Percentiles rank a stretch among this genome's conserved stretches.
phyloP scores from a whole-genome alignment of 1,284 basidiomycete species.

The Serendipita sp. region DNA sequence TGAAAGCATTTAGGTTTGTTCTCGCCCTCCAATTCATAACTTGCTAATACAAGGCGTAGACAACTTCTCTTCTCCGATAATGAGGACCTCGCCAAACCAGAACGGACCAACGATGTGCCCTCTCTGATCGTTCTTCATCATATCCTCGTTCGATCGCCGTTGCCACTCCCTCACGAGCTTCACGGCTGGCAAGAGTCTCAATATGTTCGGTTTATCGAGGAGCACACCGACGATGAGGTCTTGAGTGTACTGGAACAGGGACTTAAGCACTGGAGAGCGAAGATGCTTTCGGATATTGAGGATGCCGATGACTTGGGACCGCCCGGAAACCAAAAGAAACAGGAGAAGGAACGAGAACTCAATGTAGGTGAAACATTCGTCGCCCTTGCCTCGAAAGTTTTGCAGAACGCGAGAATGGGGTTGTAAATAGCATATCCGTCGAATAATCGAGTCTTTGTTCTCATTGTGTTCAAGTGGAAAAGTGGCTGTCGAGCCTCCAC shows the following conservation, averaged over 20 bases:
- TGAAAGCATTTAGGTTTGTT: slow-evolving; percentile 66
- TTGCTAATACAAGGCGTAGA: slow-evolving; percentile 25
- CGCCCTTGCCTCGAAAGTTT: slow-evolving; percentile 44
- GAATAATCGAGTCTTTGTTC: too few species aligned
- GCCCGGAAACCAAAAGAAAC: slow-evolving; percentile 9
- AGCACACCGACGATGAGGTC: slow-evolving; percentile 58
- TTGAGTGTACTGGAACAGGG: slow-evolving; percentile 58
- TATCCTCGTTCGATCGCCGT: slow-evolving; percentile 75
- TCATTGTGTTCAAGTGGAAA: too few species aligned
- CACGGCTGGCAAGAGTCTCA: slow-evolving; percentile 88
- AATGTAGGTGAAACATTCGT: slow-evolving; percentile 36
- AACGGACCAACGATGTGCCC: slow-evolving; percentile 51
- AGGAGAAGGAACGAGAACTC: slow-evolving; percentile 8
- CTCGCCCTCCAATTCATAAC: not conserved
- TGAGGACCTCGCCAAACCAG: slow-evolving; percentile 43
- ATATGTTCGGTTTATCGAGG: slow-evolving; percentile 78
- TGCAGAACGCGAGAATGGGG: slow-evolving; percentile 24
- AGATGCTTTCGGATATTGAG: slow-evolving; percentile 36
- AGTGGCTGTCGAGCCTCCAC: too few species aligned
- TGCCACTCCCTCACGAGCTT: slow-evolving; percentile 70
- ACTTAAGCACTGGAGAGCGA: slow-evolving; percentile 58
- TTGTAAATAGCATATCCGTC: not conserved
- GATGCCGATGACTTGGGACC: slow-evolving; percentile 26
- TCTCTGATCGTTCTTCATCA: slow-evolving; percentile 80
- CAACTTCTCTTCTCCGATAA: slow-evolving; percentile 80